Evolutionary conservation across 108 stramenopile species (phyloP).

Genomic region (Skeletonema tropicum): DNA sequence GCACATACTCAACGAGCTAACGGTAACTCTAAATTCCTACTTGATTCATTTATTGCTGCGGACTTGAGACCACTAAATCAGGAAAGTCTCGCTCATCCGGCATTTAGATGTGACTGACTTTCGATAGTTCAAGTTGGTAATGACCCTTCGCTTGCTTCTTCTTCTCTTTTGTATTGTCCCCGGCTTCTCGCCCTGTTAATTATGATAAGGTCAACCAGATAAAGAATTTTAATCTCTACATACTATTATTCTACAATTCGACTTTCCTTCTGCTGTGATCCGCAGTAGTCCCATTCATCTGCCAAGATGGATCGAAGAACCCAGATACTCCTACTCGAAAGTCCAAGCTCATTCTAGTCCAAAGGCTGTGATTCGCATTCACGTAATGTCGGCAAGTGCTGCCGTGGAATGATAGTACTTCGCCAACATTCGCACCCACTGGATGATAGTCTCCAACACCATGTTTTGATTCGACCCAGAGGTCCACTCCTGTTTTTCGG

Average conservation of each 20-base stretch:
- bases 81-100: too few species aligned
- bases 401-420: slow-evolving; percentile 84
- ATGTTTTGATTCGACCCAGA: slow-evolving; percentile 68
- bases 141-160: too few species aligned
- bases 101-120: too few species aligned
- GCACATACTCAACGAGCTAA: background rate
- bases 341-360: slow-evolving; percentile 82
- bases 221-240: background rate
- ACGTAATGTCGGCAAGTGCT: slow-evolving; percentile 82
- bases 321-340: slow-evolving; percentile 90
- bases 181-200: too few species aligned
- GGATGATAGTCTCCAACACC: slow-evolving; percentile 72
- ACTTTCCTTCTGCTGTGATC: slow-evolving; percentile 79
- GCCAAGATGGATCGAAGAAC: slow-evolving; percentile 86
- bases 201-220: too few species aligned
- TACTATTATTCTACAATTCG: slow-evolving; percentile 38
- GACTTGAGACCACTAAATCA: too few species aligned
- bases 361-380: slow-evolving; percentile 67
- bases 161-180: too few species aligned
- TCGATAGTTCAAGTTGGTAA: too few species aligned
- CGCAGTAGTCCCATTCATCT: slow-evolving; percentile 85
- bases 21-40: too few species aligned
- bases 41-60: too few species aligned
- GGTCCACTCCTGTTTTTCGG: slow-evolving; percentile 67
- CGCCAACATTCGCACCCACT: slow-evolving; percentile 62